These are phyloP conservation scores for Metschnikowia lochheadii DNA, from an alignment of 805 yeast species.

Conservation along the genomic window DNA sequence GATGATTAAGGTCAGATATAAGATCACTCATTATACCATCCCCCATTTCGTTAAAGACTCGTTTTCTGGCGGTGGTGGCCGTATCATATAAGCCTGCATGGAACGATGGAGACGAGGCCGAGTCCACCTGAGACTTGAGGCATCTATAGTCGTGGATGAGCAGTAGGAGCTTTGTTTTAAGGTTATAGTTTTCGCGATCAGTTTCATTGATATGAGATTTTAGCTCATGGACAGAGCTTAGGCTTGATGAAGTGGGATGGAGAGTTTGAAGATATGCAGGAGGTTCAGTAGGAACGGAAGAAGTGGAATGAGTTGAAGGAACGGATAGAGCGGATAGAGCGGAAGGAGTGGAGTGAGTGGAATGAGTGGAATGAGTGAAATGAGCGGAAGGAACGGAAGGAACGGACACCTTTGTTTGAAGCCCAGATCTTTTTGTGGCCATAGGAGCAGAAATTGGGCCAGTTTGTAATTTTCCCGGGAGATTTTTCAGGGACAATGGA, in stretches of 20 bases:
- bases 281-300: not conserved
- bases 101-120: constrained; percentile 3
- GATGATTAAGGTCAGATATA: constrained; percentile 26
- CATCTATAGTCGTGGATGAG: constrained; percentile 40
- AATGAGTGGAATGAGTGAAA: not conserved
- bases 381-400: not conserved
- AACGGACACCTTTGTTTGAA: not conserved
- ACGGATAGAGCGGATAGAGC: too few relatives aligned
- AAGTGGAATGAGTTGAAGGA: not conserved
- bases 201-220: constrained; percentile 17
- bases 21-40: constrained; percentile 24
- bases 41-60: constrained; percentile 16
- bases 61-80: constrained; percentile 19
- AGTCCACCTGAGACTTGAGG: constrained; percentile 29
- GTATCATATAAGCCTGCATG: constrained; percentile 13
- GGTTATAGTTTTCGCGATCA: constrained; percentile 31
- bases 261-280: not conserved
- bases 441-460: not conserved
- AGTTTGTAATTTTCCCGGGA: not conserved
- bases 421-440: not conserved
- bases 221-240: constrained; percentile 13
- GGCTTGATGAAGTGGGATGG: not conserved
- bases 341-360: too few relatives aligned
- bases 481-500: not conserved
- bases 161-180: constrained; percentile 32